Evolutionary conservation across 768 basidiomycete species (phyloP), one percentile per base, ranked within the genome.

Genomic region (Russula compacta): DNA sequence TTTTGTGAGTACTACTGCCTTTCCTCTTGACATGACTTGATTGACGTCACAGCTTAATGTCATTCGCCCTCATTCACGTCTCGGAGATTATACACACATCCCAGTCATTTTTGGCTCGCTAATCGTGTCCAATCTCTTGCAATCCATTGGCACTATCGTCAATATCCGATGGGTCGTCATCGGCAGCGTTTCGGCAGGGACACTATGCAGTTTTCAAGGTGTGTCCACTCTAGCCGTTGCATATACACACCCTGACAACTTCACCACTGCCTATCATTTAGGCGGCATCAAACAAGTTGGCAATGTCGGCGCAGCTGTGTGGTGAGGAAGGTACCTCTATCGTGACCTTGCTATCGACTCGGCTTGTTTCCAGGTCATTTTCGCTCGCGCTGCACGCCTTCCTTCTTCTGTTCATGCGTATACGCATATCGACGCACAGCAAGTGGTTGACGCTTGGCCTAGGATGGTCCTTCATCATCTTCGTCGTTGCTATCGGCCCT

Each of bases 241-340:
- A 5, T 15, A n/a, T 8, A 32, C 21, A 4, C 32, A 43, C 7
- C n/a, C 24, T 14, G 19, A 33, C 46, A 9, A 17, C 14, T 46
- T 53, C 39, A 49, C 33, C 11, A 8, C 36, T 33, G 9, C 9
- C 12, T 10, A 40, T 47, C 43, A 17, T 19, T 7, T 44, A 72
- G 76, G 72, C 35, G 73, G 70, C 4, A 59, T 75, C 42, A 78
- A 77, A 64, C 74, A 78, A 42, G 70, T 73, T 5, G 79, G 78
- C 9, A 77, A 79, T 51, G 67, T 79, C 36, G 77, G 74, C 1
- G 73, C 73, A 1, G 76, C 79, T 2, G 60, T 78, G 3, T 79
- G 78, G 78, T 74, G 47, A 10, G 67, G 33, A n/a, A n/a, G 2
- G 6, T 11, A 1, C 11, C n/a, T 24, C 9, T 10, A 38, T 33